These are phyloP conservation scores for Colletotrichum cereale DNA, from an alignment of 2,329 filamentous ascomycete species.

Conservation along the genomic window DNA sequence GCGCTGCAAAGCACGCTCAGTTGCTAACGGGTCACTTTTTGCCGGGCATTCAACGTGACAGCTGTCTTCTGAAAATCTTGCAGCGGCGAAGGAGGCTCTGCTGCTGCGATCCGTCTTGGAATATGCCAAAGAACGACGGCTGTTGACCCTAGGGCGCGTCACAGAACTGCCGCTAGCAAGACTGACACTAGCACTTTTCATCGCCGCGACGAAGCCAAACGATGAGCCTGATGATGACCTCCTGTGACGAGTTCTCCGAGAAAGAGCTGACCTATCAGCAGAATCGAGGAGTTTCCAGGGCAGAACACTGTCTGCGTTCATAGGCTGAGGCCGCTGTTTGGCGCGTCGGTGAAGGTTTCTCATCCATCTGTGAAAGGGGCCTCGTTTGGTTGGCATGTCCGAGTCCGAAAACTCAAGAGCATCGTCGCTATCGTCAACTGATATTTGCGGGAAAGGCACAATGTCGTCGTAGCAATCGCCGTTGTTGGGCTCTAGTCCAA, in stretches of 20 bases:
- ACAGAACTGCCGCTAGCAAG: constrained; percentile 78
- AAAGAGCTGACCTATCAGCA: constrained; percentile 43
- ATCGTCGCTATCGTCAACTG: constrained; percentile 43
- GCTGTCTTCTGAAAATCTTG: constrained; percentile 76
- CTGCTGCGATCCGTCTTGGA: constrained; percentile 74
- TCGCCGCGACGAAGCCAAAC: constrained; percentile 81
- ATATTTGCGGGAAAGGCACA: constrained; percentile 40
- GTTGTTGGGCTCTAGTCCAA: constrained; percentile 54
- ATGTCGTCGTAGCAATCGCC: constrained; percentile 34
- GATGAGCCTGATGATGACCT: constrained; percentile 80
- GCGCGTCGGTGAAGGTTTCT: constrained; percentile 74
- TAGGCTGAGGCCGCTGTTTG: constrained; percentile 51
- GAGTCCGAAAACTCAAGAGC: constrained; percentile 17
- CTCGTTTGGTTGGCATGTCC: constrained; percentile 37
- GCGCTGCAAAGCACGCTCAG: constrained; percentile 79
- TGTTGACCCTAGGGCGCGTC: constrained; percentile 68
- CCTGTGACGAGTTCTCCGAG: constrained; percentile 56
- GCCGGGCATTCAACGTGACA: constrained; percentile 67
- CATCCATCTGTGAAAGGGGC: constrained; percentile 80
- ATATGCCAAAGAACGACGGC: constrained; percentile 63
- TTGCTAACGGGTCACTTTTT: constrained; percentile 75
- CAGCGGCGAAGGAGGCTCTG: constrained; percentile 68
- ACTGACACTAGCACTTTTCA: constrained; percentile 86
- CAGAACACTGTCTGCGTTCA: constrained; percentile 45
- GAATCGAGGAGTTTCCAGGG: constrained; percentile 52